phyloP scores from a whole-genome alignment of 441 rosid species.

The Adansonia gregorii region DNA sequence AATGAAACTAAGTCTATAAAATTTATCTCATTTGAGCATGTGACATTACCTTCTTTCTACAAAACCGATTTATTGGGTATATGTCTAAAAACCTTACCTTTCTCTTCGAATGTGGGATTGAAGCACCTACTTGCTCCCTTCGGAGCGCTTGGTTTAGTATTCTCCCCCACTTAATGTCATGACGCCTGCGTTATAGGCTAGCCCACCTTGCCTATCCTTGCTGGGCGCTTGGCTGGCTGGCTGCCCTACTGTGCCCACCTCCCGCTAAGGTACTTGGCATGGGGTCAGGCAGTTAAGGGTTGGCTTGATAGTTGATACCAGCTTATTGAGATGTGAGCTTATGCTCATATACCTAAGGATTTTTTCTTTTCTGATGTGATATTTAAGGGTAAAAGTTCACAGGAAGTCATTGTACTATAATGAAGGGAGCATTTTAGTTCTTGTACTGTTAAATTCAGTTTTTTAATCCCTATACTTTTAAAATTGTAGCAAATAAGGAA shows the following conservation, averaged over 20 bases:
- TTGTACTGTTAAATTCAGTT: too few species aligned
- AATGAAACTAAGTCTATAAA: constrained; percentile 4
- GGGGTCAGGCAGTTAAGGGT: not conserved
- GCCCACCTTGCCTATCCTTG: not conserved
- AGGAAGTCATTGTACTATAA: too few species aligned
- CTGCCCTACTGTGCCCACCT: not conserved
- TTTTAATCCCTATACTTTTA: too few species aligned
- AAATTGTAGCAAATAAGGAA: too few species aligned
- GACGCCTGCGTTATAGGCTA: not conserved
- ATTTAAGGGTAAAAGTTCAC: too few species aligned
- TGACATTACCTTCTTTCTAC: not conserved
- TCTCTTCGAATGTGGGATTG: not conserved
- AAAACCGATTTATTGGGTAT: not conserved
- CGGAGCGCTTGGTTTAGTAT: not conserved
- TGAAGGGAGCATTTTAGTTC: too few species aligned
- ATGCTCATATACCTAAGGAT: too few species aligned
- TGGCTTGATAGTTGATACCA: not conserved
- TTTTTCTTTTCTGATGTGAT: not conserved
- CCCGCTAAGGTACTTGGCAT: not conserved
- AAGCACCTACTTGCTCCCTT: not conserved
- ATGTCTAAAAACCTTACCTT: not conserved
- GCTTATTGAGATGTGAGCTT: too few species aligned
- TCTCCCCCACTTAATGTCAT: not conserved
- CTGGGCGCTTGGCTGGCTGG: not conserved
- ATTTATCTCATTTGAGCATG: not conserved